Base-by-base conservation (phyloP, 2,329 filamentous ascomycete genomes). In the Bertia moriformis region DNA sequence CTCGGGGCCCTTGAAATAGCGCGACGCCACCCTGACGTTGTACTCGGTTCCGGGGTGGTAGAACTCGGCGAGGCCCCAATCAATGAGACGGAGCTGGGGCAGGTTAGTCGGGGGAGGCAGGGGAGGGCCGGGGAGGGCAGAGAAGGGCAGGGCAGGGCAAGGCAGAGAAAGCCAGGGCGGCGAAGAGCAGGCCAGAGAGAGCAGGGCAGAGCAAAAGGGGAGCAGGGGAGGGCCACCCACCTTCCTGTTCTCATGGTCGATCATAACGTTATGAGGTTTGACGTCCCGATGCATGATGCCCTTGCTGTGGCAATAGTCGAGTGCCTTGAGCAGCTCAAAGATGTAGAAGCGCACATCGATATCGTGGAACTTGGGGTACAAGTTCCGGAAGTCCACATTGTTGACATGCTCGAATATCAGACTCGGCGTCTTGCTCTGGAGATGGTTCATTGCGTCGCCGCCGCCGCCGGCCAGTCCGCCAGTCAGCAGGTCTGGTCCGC, bases 271-370 rank as follows among this genome's bases (percentile, higher is more conserved):
- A 29, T n/a, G 10, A 10, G 24, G 24, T n/a, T 29, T 29, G 24
- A 29, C 10, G n/a, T 29, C 24, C 10, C 24, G 24, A 29, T 29
- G 24, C 24, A 29, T 10, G 24, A 29, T n/a, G 24, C n/a, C 10
- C n/a, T 29, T 29, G 24, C 24, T 29, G 24, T 29, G 24, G 24
- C 10, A 10, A 29, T 29, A 29, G n/a, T 29, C 24, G 10, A 29
- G n/a, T n/a, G 24, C 24, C 24, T 10, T n/a, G n/a, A 29, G 10
- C 24, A 10, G 24, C 66, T 98, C 91, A 52, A 75, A 86, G 56
- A 98, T 95, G 65, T 98, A 98, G 67, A 83, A 98, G 42, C 91
- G 83, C 45, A 98, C 91, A 62, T 98, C 91, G 57, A 88, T 88
- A 60, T 98, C 91, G 60, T 83, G 80, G 63, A 98, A 96, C 59